Evolutionary conservation across 306 rosid species (phyloP), one percentile per base, ranked within the genome.

Genomic region (Glycine tomentella): DNA sequence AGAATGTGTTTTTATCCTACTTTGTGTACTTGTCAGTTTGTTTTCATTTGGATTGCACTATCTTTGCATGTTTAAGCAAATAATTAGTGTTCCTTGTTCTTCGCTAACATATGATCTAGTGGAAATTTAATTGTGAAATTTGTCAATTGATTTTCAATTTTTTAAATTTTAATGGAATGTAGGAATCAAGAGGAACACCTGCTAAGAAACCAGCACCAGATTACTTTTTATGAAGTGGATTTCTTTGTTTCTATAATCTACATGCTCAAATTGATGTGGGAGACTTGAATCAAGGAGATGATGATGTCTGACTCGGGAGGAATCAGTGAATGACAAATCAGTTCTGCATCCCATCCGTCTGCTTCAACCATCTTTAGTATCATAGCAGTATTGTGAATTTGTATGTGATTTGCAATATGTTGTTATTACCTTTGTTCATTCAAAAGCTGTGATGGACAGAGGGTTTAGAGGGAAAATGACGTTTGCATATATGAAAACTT

Each of bases 201-300:
- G 92, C 91, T 67, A 96, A 92, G 84, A 96, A 87, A 82, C 98
- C 99, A n/a, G 92, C 98, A 7, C 99, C 99, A 2, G 99, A 96
- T 82, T 96, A 93, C 91, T 96, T 96, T 84, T 84, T 96, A 46
- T 96, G 86, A 93, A 55, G 57, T 9, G 42, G 72, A 20, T 63
- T 69, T 45, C 74, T 8, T 57, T 76, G 74, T 62, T 72, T 72
- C 34, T 46, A 31, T 61, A 53, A 70, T 89, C 76, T 42, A 59
- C 40, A 58, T 79, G 87, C 81, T 86, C 63, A 67, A 84, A 85
- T 79, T 76, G 87, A 77, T 87, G 76, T 49, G 56, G 44, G 83
- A 85, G 78, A 12, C 78, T 81, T 61, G 58, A 83, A 57, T 77
- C 83, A 65, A 50, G 85, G 73, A 74, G 81, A 75, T 51, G 34